Conservation (phyloP, 768 basidiomycete species). For the Hygrocybe punicea region DNA sequence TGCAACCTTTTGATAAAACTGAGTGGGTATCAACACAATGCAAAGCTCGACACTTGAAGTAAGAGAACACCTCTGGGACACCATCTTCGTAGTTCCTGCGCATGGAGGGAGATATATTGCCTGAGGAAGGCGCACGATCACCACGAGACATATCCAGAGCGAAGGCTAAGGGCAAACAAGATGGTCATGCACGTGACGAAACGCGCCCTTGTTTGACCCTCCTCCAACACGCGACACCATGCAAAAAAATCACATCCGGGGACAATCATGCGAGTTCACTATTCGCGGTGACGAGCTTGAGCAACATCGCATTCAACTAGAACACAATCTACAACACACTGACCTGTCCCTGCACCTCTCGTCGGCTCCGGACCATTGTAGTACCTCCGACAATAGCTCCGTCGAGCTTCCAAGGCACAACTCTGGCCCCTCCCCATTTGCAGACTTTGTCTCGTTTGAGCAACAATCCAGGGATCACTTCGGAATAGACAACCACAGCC, state of each 20-base stretch:
- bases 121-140: too few relatives aligned
- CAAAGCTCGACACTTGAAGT: not conserved
- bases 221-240: slow-evolving; percentile 1
- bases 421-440: slow-evolving; percentile 53
- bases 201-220: not conserved
- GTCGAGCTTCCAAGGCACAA: slow-evolving; percentile 74
- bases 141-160: too few relatives aligned
- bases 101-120: not conserved
- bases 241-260: not conserved
- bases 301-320: slow-evolving; percentile 71
- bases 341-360: slow-evolving; percentile 71
- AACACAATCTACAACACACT: slow-evolving; percentile 71
- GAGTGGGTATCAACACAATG: not conserved
- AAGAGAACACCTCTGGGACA: not conserved
- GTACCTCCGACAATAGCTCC: slow-evolving; percentile 43
- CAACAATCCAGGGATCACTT: slow-evolving; percentile 53
- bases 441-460: slow-evolving; percentile 61
- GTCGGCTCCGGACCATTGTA: slow-evolving; percentile 41
- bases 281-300: slow-evolving; percentile 75
- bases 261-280: slow-evolving; percentile 39
- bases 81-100: not conserved
- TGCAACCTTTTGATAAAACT: slow-evolving; percentile 67
- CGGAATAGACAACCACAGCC: slow-evolving; percentile 50
- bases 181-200: not conserved
- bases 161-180: too few relatives aligned